Conservation (phyloP, 495 filamentous ascomycete species). For the Talaromyces liani region DNA sequence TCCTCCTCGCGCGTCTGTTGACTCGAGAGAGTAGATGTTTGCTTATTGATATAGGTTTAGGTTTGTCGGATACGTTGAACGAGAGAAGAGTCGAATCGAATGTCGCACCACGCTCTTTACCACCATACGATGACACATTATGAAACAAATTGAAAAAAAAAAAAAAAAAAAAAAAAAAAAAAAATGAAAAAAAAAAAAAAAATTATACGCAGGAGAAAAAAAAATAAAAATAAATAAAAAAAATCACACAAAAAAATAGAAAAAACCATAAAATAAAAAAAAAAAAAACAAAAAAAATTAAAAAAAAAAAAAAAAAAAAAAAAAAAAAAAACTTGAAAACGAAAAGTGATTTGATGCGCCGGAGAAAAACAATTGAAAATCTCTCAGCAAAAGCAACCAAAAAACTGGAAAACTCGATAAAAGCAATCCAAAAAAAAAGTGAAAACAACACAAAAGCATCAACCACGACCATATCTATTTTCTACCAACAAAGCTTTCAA, state of each 20-base stretch:
- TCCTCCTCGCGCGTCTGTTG: constrained; percentile 35
- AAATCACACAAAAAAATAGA: no score
- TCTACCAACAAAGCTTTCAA: neutral
- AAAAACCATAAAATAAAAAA: no score
- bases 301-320: no score
- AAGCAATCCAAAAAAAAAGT: neutral
- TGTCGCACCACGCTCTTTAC: neutral
- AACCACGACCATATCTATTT: neutral
- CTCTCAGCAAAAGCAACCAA: neutral
- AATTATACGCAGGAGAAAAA: no score
- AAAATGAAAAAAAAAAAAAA: no score
- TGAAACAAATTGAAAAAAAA: no score
- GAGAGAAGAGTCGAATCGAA: neutral
- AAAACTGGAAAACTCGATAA: neutral
- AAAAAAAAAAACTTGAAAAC: constrained; percentile 5
- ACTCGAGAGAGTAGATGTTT: constrained; percentile 10
- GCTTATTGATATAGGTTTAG: neutral
- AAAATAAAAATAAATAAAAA: no score
- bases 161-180: no score
- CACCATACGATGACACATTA: neutral
- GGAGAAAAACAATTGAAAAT: neutral
- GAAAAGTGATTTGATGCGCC: neutral
- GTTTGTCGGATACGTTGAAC: neutral
- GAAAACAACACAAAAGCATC: neutral
- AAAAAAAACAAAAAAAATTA: no score